Base-by-base conservation (phyloP, 257 asterid genomes). In the Solanum etuberosum region DNA sequence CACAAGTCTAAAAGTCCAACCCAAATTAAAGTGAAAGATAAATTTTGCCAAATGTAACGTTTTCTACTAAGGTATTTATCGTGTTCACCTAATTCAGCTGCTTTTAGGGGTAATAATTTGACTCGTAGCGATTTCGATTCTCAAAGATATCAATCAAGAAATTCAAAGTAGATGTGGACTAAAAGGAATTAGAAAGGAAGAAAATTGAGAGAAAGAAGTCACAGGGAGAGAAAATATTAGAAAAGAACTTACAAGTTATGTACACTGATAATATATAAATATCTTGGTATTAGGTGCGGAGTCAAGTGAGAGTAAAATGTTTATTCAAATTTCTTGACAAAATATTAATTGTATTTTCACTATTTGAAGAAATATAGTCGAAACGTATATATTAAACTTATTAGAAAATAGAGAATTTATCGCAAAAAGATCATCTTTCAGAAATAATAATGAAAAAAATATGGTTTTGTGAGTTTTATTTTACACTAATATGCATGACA, bases 161-260 rank as follows among this genome's bases (percentile, higher is more conserved):
- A 27, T 78, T 43, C 2, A 42, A 25, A 78, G 38, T 63, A n/a
- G 31, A 10, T 63, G 71, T 1, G 32, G 3, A 63, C 71, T 63
- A 2, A n/a, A 63, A 5, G 71, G 2, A 63, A 0, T 5, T n/a
- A 10, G 32, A 63, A 25, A 63, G 32, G 16, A n/a, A 63, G 71
- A 63, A 63, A n/a, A n/a, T 11, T 25, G 32, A 63, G 71, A 57
- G 67, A 7, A 18, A 54, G 5, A 57, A 20, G 27, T 63, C 32
- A n/a, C 32, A 0, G 31, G 31, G 1, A 5, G 71, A n/a, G 31
- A 2, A 61, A n/a, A 1, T 61, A 61, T n/a, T 0, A 5, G 0
- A 61, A 9, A 61, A 57, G 5, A 61, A 1, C 29, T 61, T 61
- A 59, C 9, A 18, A n/a, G 2, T 61, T n/a, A 61, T 23, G 16